Evolutionary conservation across 1,284 basidiomycete genomes (phyloP).

Genomic region (Moesziomyces sp.): DNA sequence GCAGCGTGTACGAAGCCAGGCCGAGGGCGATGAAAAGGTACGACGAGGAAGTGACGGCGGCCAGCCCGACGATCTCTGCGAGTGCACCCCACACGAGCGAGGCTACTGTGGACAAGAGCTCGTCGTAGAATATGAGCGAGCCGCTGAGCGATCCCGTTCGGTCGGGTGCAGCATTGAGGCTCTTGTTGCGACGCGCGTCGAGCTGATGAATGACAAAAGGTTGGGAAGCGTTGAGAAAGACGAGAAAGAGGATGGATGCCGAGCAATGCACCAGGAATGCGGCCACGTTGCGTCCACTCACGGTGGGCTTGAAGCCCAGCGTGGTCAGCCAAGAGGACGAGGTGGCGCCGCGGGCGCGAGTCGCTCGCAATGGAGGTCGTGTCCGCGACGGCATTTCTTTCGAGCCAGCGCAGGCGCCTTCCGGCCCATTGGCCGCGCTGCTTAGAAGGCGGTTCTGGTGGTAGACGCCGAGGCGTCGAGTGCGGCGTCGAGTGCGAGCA

Average conservation of each 20-base stretch:
- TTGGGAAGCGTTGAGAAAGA: slow-evolving; percentile 55
- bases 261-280: slow-evolving; percentile 50
- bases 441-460: too few relatives aligned
- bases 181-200: slow-evolving; percentile 6
- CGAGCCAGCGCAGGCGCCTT: too few relatives aligned
- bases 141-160: slow-evolving; percentile 54
- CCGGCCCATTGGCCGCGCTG: too few relatives aligned
- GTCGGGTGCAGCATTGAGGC: slow-evolving; percentile 1
- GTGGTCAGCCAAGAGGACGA: slow-evolving; percentile 15
- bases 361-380: background rate
- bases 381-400: background rate
- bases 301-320: slow-evolving; percentile 35
- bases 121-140: slow-evolving; percentile 56
- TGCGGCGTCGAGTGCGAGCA: too few relatives aligned
- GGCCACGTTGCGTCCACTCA: slow-evolving; percentile 38
- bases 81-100: slow-evolving; percentile 54
- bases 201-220: slow-evolving; percentile 58
- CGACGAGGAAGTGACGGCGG: slow-evolving; percentile 36
- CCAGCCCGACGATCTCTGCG: slow-evolving; percentile 43
- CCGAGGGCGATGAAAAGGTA: slow-evolving; percentile 49
- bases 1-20: slow-evolving; percentile 41
- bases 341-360: too few relatives aligned
- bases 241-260: slow-evolving; percentile 53
- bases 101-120: slow-evolving; percentile 46
- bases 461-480: too few relatives aligned